Percentiles rank a stretch among this genome's conserved stretches.
Evolutionary conservation across 169 alveolate genomes (phyloP).

Genomic region (Plasmodium fragile): DNA sequence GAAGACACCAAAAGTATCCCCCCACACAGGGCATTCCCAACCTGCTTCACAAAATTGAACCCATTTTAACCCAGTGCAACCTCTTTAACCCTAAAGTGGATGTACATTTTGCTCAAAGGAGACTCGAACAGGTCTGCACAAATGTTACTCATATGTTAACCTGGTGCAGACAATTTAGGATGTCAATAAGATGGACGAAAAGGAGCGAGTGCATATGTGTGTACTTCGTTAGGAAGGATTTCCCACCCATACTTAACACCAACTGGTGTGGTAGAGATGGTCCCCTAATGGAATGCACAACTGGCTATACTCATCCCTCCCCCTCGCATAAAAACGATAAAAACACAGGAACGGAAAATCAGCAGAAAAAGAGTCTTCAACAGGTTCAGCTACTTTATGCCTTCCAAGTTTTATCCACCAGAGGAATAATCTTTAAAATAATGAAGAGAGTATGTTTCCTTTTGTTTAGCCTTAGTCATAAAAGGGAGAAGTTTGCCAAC

Average conservation of each 20-base stretch:
- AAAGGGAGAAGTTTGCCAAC: neutral
- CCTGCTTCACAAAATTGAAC: slow-evolving; percentile 27
- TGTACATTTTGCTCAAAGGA: slow-evolving; percentile 15
- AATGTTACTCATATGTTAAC: slow-evolving; percentile 6
- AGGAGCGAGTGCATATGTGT: slow-evolving; percentile 3
- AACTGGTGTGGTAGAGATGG: neutral
- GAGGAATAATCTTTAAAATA: slow-evolving; percentile 15
- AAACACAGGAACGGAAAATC: neutral
- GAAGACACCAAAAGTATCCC: neutral
- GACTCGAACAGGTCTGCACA: slow-evolving; percentile 12
- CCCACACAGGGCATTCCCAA: neutral
- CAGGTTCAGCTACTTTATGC: neutral
- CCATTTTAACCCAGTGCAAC: neutral
- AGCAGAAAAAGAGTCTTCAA: neutral
- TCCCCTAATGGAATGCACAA: neutral
- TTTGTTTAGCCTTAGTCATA: slow-evolving; percentile 7
- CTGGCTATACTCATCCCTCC: neutral
- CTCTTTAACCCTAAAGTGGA: slow-evolving; percentile 5
- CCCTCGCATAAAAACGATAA: neutral
- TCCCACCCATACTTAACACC: neutral
- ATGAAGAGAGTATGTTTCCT: neutral
- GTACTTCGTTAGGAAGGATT: slow-evolving; percentile 6
- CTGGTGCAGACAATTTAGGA: slow-evolving; percentile 18
- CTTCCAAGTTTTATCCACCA: slow-evolving; percentile 2
- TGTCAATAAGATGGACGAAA: neutral